phyloP scores from a whole-genome alignment of 1,284 basidiomycete genomes.

The Microbotryum violaceum region DNA sequence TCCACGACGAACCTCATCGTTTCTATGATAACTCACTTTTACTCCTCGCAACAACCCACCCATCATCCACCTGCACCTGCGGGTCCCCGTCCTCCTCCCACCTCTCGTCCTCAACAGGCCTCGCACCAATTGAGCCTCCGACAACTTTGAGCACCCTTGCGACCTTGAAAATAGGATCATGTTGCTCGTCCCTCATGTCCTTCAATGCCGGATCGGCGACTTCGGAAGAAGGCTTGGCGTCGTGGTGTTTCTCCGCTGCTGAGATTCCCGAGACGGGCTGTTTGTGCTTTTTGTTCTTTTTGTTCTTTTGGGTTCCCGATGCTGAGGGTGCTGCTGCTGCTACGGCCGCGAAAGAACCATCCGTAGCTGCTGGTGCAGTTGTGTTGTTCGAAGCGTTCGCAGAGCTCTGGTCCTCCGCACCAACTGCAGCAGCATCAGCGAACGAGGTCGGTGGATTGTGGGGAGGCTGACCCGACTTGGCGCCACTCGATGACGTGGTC shows the following conservation, averaged over 20 bases:
- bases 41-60: too few species aligned
- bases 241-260: neutral
- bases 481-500: too few species aligned
- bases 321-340: too few species aligned
- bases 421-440: too few species aligned
- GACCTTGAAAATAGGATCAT: conserved; percentile 7
- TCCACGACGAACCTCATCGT: too few species aligned
- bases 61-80: conserved; percentile 1
- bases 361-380: too few species aligned
- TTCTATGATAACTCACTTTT: conserved; percentile 14
- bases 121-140: conserved; percentile 19
- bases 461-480: too few species aligned
- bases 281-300: conserved; percentile 4
- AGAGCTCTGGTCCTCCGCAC: too few species aligned
- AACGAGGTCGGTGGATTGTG: too few species aligned
- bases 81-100: conserved; percentile 1
- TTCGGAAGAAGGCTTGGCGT: neutral
- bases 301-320: too few species aligned
- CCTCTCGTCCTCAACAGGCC: neutral
- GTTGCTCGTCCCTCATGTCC: conserved; percentile 24
- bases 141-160: conserved; percentile 26
- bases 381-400: too few species aligned
- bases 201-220: neutral
- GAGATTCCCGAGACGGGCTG: neutral
- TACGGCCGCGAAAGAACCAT: too few species aligned